Percentiles rank a stretch among this genome's conserved stretches.
Evolutionary conservation across 805 yeast species (phyloP).

Genomic region (Zygoascus tannicola): DNA sequence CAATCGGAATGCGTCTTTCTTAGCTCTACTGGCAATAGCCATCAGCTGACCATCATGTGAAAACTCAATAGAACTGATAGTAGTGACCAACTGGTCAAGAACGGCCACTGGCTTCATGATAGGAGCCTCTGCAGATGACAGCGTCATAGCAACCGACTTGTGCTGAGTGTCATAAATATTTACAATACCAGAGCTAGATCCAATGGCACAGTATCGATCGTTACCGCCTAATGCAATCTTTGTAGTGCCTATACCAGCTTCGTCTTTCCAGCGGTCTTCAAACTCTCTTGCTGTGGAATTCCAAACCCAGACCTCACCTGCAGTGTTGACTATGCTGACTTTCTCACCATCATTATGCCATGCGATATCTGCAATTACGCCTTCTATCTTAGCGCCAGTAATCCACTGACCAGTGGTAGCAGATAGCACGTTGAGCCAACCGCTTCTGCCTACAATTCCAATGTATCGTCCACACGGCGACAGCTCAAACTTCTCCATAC

Average conservation of each 20-base stretch:
- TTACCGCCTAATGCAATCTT: conserved; percentile 45
- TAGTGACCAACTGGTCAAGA: conserved; percentile 72
- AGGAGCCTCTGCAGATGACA: conserved; percentile 26
- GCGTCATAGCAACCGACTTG: conserved; percentile 16
- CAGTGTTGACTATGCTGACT: conserved; percentile 54
- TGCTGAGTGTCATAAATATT: conserved; percentile 61
- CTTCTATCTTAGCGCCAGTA: conserved; percentile 82
- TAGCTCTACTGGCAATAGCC: conserved; percentile 75
- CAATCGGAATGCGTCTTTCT: conserved; percentile 75
- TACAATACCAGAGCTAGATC: conserved; percentile 82
- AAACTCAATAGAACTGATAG: conserved; percentile 65
- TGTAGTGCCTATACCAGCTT: conserved; percentile 78
- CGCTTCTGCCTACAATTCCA: conserved; percentile 74
- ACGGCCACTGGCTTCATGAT: conserved; percentile 46
- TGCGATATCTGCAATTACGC: conserved; percentile 71
- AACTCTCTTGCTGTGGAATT: conserved; percentile 43
- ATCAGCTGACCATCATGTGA: conserved; percentile 83
- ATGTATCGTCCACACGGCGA: conserved; percentile 65
- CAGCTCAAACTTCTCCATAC: conserved; percentile 77
- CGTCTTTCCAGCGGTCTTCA: conserved; percentile 70
- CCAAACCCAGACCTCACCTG: conserved; percentile 90
- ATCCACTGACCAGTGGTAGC: conserved; percentile 80
- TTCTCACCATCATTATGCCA: conserved; percentile 43
- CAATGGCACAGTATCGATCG: conserved; percentile 81
- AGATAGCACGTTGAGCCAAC: conserved; percentile 80